These are phyloP conservation scores for Kwoniella heveanensis DNA, from an alignment of 768 basidiomycete species.

Conservation along the genomic window DNA sequence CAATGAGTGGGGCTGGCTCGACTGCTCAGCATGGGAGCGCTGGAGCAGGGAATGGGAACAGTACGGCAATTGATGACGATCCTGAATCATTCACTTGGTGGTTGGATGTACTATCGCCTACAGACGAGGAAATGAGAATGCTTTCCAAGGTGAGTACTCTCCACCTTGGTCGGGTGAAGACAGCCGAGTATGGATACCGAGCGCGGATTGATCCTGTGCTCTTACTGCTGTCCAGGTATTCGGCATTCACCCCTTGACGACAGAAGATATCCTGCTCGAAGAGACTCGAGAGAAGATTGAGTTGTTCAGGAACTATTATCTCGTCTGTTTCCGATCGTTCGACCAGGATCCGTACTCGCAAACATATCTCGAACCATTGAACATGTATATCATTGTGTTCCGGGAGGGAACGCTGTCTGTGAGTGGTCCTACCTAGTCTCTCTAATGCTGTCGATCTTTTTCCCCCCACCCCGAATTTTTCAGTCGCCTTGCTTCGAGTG, in stretches of 20 bases:
- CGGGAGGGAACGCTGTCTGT: constrained; percentile 94
- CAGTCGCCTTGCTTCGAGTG: too few species aligned
- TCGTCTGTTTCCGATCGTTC: constrained; percentile 98
- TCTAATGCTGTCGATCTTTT: too few species aligned
- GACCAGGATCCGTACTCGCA: constrained; percentile 98
- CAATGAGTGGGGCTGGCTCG: constrained; percentile 32
- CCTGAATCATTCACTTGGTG: constrained; percentile 82
- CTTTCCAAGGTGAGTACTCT: constrained; percentile 72
- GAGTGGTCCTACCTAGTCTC: constrained; percentile 54
- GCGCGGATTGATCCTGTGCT: not conserved
- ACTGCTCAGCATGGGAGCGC: constrained; percentile 7
- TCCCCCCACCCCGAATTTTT: too few species aligned
- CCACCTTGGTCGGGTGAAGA: too few species aligned
- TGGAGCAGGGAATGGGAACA: constrained; percentile 28
- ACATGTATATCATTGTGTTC: constrained; percentile 99
- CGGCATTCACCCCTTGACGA: constrained; percentile 93
- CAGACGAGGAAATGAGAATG: constrained; percentile 98
- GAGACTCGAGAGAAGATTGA: constrained; percentile 99
- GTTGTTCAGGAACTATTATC: constrained; percentile 95
- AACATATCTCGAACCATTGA: constrained; percentile 93
- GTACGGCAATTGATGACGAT: constrained; percentile 61
- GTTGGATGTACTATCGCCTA: constrained; percentile 89
- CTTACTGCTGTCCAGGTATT: constrained; percentile 68
- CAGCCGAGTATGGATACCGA: too few species aligned
- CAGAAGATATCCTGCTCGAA: constrained; percentile 99